Conservation (phyloP, 2,329 filamentous ascomycete species). For the Hypoxylon sp. region DNA sequence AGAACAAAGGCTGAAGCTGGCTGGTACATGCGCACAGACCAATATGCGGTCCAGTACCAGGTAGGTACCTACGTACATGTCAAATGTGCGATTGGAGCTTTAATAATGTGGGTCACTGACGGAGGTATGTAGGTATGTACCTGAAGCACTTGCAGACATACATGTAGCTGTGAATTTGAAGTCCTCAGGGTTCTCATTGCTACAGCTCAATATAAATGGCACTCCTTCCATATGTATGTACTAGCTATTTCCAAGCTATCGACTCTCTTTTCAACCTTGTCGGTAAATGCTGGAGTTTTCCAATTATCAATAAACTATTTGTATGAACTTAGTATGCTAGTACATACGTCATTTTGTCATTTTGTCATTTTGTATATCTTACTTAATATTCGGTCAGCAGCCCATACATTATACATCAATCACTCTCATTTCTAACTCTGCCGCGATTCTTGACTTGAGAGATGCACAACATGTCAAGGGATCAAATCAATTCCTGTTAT, state of each 20-base stretch:
- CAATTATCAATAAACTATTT: too few relatives aligned
- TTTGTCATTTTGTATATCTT: neutral
- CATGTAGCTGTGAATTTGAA: too few relatives aligned
- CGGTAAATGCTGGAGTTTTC: too few relatives aligned
- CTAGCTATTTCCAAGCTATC: conserved; percentile 1
- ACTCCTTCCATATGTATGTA: conserved; percentile 18
- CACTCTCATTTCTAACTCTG: conserved; percentile 7
- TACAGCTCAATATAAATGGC: conserved; percentile 29
- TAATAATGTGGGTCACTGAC: too few relatives aligned
- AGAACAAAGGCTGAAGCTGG: conserved; percentile 5
- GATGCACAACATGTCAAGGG: conserved; percentile 14
- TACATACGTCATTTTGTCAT: too few relatives aligned
- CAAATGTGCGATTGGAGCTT: too few relatives aligned
- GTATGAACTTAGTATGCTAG: too few relatives aligned
- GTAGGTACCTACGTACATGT: conserved; percentile 4
- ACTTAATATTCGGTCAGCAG: conserved; percentile 1
- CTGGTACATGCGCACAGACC: conserved; percentile 7
- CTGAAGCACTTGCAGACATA: too few relatives aligned
- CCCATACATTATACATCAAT: neutral
- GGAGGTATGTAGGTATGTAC: too few relatives aligned
- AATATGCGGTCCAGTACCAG: too few relatives aligned
- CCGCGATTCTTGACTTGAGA: conserved; percentile 9
- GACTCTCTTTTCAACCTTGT: conserved; percentile 13
- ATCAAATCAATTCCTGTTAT: conserved; percentile 14
- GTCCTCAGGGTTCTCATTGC: conserved; percentile 37